These are phyloP conservation scores for Pestalotiopsis sp. DNA, from an alignment of 2,329 filamentous ascomycete species.

Conservation along the genomic window DNA sequence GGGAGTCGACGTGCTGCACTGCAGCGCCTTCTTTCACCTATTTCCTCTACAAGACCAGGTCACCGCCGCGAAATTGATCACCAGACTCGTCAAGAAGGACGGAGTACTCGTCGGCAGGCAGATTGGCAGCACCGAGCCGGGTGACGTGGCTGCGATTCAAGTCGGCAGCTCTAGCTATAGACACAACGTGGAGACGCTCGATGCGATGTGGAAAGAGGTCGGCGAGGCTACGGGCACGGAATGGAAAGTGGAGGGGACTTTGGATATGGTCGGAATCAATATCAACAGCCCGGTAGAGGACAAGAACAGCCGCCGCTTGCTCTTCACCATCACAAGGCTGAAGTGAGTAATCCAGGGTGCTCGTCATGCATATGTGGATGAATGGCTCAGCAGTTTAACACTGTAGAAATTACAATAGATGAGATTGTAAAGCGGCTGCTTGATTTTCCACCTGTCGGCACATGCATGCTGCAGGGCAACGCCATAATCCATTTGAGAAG, in stretches of 20 bases:
- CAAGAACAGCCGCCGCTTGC: conserved; percentile 20
- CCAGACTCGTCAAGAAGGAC: conserved; percentile 19
- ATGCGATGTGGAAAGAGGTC: background rate
- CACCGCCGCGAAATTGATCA: conserved; percentile 19
- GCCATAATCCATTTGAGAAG: too few species aligned
- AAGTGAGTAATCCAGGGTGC: background rate
- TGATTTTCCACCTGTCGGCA: too few species aligned
- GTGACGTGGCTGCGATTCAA: conserved; percentile 19
- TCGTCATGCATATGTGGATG: too few species aligned
- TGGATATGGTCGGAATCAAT: conserved; percentile 20
- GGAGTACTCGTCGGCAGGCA: conserved; percentile 23
- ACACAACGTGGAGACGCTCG: background rate
- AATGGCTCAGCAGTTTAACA: too few species aligned
- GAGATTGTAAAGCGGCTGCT: too few species aligned
- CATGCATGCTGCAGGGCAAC: too few species aligned
- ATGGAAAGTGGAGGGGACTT: conserved; percentile 22
- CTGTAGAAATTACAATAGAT: too few species aligned
- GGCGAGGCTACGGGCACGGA: conserved; percentile 17
- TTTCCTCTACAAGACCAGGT: conserved; percentile 25
- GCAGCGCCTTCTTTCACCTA: conserved; percentile 28
- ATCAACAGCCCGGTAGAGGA: conserved; percentile 18
- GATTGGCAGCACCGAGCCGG: conserved; percentile 21
- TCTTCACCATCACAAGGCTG: conserved; percentile 23
- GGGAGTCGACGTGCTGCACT: conserved; percentile 26
- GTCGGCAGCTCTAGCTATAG: conserved; percentile 12